Conservation (phyloP, 2,329 filamentous ascomycete species). For the Beauveria sp. region DNA sequence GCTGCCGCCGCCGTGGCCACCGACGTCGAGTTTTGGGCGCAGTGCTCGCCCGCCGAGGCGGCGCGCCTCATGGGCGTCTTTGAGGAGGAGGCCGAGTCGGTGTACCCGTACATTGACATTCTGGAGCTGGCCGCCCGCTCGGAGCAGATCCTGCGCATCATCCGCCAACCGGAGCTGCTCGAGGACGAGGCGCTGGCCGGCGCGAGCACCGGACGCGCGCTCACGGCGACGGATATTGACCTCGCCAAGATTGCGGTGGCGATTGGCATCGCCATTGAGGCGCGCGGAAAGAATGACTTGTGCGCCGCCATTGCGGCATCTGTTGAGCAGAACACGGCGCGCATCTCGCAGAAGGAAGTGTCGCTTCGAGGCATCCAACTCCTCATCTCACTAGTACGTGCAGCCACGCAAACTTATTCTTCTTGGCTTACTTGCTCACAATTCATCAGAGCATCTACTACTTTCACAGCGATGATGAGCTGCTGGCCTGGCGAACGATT, state of each 20-base stretch:
- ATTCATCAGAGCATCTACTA: slow-evolving; percentile 30
- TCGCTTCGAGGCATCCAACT: slow-evolving; percentile 28
- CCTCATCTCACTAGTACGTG: slow-evolving; percentile 22
- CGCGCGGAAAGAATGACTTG: slow-evolving; percentile 23
- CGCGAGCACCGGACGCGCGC: background rate
- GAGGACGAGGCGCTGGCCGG: slow-evolving; percentile 2
- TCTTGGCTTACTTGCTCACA: background rate
- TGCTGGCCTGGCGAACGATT: slow-evolving; percentile 41
- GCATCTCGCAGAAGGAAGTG: slow-evolving; percentile 22
- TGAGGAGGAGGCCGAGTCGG: slow-evolving; percentile 31
- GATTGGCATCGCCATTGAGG: slow-evolving; percentile 25
- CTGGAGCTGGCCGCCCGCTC: slow-evolving; percentile 20
- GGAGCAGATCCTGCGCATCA: slow-evolving; percentile 20
- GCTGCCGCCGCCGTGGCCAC: slow-evolving; percentile 13
- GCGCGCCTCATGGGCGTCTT: slow-evolving; percentile 27
- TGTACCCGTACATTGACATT: slow-evolving; percentile 28
- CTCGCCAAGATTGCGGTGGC: slow-evolving; percentile 28
- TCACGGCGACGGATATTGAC: slow-evolving; percentile 22
- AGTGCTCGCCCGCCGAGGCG: slow-evolving; percentile 20
- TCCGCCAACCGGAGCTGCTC: slow-evolving; percentile 13
- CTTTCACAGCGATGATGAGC: slow-evolving; percentile 40
- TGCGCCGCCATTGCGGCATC: slow-evolving; percentile 22
- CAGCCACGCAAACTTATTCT: background rate
- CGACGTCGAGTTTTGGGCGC: slow-evolving; percentile 19
- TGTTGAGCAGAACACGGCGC: slow-evolving; percentile 22